phyloP scores from a whole-genome alignment of 495 filamentous ascomycete species.

The Aspergillus indologenus region DNA sequence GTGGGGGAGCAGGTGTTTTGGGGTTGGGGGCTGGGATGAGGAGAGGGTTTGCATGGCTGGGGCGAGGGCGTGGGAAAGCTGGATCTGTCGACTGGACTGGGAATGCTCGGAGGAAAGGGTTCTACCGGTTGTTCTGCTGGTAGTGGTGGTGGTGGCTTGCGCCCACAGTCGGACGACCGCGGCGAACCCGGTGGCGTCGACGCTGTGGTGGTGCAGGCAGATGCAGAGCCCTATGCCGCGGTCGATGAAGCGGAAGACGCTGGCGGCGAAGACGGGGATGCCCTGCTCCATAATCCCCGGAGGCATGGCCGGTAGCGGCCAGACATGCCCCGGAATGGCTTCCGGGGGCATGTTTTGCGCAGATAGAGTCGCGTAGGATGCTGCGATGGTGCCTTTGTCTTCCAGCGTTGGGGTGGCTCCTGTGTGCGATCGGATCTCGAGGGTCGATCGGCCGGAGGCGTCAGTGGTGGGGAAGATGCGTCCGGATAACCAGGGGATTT shows the following conservation, averaged over 20 bases:
- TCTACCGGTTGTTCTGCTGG: too few relatives aligned
- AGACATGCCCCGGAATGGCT: slow-evolving; percentile 7
- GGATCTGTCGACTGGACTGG: too few relatives aligned
- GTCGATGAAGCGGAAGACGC: slow-evolving; percentile 13
- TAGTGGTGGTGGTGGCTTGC: too few relatives aligned
- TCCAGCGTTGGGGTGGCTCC: not conserved
- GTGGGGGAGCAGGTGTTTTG: too few relatives aligned
- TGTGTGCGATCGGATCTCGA: slow-evolving; percentile 9
- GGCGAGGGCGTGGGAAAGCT: too few relatives aligned
- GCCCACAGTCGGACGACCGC: slow-evolving; percentile 7
- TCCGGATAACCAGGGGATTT: slow-evolving; percentile 12
- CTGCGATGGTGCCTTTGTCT: slow-evolving; percentile 9
- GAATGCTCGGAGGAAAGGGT: too few relatives aligned
- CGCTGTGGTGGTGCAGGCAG: slow-evolving; percentile 10
- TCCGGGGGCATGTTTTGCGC: slow-evolving; percentile 2
- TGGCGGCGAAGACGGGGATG: slow-evolving; percentile 9
- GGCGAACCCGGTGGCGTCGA: slow-evolving; percentile 12
- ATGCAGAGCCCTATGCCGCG: slow-evolving; percentile 10
- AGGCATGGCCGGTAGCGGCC: slow-evolving; percentile 7
- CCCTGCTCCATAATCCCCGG: not conserved
- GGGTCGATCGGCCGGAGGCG: not conserved
- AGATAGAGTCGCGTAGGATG: not conserved
- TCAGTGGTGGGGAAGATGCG: not conserved
- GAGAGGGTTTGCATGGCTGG: too few relatives aligned
- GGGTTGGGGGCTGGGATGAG: too few relatives aligned